Conservation (phyloP, 495 filamentous ascomycete species). For the Oidiodendron maius region DNA sequence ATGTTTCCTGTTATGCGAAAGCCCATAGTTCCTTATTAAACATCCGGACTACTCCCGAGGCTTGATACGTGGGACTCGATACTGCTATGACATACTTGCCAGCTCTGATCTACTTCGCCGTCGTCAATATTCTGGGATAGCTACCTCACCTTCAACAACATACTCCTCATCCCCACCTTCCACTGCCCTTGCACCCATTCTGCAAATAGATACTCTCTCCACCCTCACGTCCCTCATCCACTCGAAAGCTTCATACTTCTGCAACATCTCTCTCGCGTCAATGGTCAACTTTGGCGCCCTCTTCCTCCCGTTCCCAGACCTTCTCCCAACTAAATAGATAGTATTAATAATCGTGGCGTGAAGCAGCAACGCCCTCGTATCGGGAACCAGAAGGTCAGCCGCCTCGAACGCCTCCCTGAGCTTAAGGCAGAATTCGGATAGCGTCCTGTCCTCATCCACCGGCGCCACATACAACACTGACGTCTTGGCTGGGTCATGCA, state of each 20-base stretch:
- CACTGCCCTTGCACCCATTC: conserved; percentile 69
- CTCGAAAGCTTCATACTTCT: conserved; percentile 42
- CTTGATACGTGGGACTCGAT: too few species aligned
- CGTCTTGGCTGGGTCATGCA: conserved; percentile 34
- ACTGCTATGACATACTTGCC: too few species aligned
- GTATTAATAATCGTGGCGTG: conserved; percentile 90
- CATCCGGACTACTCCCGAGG: too few species aligned
- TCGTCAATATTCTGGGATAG: conserved; percentile 13
- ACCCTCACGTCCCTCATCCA: conserved; percentile 61
- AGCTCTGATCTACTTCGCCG: too few species aligned
- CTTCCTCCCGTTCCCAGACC: conserved; percentile 27
- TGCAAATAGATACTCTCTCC: conserved; percentile 63
- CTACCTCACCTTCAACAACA: conserved; percentile 45
- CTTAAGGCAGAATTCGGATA: conserved; percentile 57
- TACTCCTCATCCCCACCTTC: conserved; percentile 36
- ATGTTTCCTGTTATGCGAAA: too few species aligned
- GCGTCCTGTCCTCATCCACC: conserved; percentile 33
- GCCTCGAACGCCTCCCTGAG: conserved; percentile 56
- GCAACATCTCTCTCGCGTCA: conserved; percentile 45
- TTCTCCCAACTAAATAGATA: conserved; percentile 56
- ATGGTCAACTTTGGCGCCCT: conserved; percentile 38
- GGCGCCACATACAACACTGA: conserved; percentile 53
- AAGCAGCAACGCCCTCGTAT: conserved; percentile 62
- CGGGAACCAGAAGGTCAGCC: conserved; percentile 53
- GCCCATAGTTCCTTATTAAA: too few species aligned